Evolutionary conservation across 345 rosid species (phyloP).

Genomic region (Psidium friedrichsthalianum): DNA sequence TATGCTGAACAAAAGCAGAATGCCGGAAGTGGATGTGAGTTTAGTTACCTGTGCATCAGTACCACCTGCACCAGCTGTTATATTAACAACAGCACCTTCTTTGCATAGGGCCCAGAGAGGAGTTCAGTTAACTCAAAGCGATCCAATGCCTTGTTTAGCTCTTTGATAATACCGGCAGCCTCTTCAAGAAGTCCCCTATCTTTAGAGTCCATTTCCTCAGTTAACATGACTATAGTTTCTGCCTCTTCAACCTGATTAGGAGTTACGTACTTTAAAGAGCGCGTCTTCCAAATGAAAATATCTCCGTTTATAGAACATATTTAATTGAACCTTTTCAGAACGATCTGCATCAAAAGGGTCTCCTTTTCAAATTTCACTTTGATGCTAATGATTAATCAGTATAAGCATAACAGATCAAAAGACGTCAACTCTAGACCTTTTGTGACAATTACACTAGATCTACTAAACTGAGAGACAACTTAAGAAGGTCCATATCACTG

Average conservation of each 20-base stretch:
- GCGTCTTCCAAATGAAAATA: background rate
- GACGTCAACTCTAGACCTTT: background rate
- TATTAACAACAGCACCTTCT: constrained; percentile 79
- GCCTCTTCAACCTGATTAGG: constrained; percentile 79
- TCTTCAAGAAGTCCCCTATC: constrained; percentile 84
- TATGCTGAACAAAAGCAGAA: background rate
- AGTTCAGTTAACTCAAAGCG: constrained; percentile 81
- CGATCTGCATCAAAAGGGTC: background rate
- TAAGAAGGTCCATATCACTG: background rate
- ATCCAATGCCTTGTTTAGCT: constrained; percentile 59
- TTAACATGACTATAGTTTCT: constrained; percentile 65
- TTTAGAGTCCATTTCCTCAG: constrained; percentile 87
- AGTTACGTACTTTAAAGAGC: background rate
- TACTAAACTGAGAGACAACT: background rate
- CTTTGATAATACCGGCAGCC: constrained; percentile 54
- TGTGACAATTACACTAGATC: background rate
- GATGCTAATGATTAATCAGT: background rate
- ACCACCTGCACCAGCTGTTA: constrained; percentile 98
- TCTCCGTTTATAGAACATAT: background rate
- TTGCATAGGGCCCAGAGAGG: constrained; percentile 87
- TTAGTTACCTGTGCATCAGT: constrained; percentile 91
- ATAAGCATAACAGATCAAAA: background rate
- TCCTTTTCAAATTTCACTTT: background rate
- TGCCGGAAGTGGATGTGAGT: background rate
- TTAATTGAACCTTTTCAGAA: background rate